Base-by-base conservation (phyloP, 2,329 filamentous ascomycete genomes). In the Fusarium fracticaudum region DNA sequence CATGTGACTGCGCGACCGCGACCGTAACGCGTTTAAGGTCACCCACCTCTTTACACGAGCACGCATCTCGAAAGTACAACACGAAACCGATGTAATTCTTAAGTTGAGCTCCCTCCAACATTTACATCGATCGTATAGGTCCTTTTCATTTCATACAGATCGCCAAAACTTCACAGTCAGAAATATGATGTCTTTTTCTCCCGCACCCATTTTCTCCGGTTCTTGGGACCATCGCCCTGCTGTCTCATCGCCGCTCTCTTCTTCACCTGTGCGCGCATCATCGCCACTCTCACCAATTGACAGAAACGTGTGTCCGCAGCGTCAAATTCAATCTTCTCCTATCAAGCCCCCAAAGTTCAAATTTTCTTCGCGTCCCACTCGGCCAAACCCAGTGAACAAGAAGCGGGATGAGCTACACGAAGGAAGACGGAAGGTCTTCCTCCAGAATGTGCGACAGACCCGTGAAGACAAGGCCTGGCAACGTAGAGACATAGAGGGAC, bases 351-450 rank as follows among this genome's bases (percentile, higher is more conserved):
- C 80, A 38, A 83, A 82, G 35, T 86, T 85, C 79, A 88, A 85
- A 66, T 91, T 86, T 74, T 85, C 89, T 35, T 83, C 88, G 69
- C 87, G 90, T 22, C 84, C 85, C 20, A 83, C 86, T 61, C 92
- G 92, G 69, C 86, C 87, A 41, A 94, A 92, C 70, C 92, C 91
- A 0, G 77, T 92, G 12, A 82, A 91, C 24, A 87, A 88, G 73
- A 88, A 84, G 69, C 86, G 89, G 58, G 89, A 94, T 79, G 89
- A 89, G 24, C 85, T 86, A 2, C 89, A 91, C 63, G 91, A 94
- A 79, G 85, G 88, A 61, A 85, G 93, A 65, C 86, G 93, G 53
- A 88, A 89, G 38, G 84, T 92, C 64, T 96, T 96, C 76, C 83
- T 96, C 67, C 89, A 91, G 78, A 92, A 87, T 59, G 90, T 93